Evolutionary conservation across 2,329 filamentous ascomycete genomes (phyloP).

Genomic region (Lomentospora prolificans): DNA sequence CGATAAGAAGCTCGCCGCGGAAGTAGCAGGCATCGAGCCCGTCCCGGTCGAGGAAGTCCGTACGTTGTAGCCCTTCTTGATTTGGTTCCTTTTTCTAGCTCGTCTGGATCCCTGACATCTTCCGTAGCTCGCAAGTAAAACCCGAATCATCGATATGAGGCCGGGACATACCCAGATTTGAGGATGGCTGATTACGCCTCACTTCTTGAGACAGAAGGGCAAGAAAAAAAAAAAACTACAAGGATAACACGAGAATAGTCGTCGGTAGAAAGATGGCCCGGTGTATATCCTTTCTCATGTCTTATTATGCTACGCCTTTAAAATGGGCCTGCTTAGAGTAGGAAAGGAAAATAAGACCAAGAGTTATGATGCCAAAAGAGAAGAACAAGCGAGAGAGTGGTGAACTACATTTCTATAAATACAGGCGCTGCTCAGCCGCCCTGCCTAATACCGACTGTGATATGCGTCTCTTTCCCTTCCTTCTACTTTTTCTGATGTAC

Average conservation of each 20-base stretch:
- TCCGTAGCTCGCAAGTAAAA: conserved; percentile 14
- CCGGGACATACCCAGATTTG: too few relatives aligned
- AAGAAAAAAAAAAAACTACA: background rate
- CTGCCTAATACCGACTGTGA: background rate
- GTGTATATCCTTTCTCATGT: background rate
- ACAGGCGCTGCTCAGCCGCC: background rate
- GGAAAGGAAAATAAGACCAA: background rate
- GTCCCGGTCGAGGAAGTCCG: conserved; percentile 48
- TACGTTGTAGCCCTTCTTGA: conserved; percentile 5
- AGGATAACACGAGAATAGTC: background rate
- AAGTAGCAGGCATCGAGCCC: conserved; percentile 51
- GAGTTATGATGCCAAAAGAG: background rate
- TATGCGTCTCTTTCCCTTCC: background rate
- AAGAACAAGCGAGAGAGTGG: background rate
- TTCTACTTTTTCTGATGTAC: background rate
- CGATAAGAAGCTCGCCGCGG: conserved; percentile 41
- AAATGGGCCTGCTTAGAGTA: background rate
- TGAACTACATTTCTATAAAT: background rate
- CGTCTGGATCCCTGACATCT: too few relatives aligned
- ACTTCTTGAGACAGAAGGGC: too few relatives aligned
- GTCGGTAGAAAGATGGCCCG: background rate
- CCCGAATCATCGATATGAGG: background rate
- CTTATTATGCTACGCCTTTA: too few relatives aligned
- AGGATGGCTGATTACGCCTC: background rate
- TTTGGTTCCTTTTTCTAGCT: too few relatives aligned